These are phyloP conservation scores for Phenoliferia sp. DNA, from an alignment of 1,284 basidiomycete species.

Conservation along the genomic window DNA sequence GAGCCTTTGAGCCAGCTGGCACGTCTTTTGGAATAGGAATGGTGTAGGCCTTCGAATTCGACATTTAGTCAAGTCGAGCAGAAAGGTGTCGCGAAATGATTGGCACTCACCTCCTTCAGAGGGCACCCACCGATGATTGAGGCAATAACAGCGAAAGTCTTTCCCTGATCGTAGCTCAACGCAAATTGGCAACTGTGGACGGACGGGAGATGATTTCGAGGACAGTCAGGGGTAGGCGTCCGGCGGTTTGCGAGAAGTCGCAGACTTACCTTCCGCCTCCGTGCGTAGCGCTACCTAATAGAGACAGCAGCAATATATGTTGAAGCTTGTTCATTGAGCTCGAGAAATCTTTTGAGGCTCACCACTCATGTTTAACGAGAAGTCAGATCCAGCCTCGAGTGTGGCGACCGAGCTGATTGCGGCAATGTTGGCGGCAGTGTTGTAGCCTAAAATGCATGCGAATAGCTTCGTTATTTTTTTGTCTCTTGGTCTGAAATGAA, in stretches of 20 bases:
- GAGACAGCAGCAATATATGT: not conserved
- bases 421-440: conserved; percentile 36
- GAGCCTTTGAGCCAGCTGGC: conserved; percentile 40
- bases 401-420: conserved; percentile 38
- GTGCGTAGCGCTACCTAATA: conserved; percentile 41
- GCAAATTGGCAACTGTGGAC: not conserved
- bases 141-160: conserved; percentile 45
- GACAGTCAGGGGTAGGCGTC: not conserved
- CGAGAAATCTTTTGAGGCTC: not conserved
- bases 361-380: conserved; percentile 32
- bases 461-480: no score
- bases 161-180: conserved; percentile 42
- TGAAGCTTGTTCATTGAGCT: no score
- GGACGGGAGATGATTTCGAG: not conserved
- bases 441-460: no score
- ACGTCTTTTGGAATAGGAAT: conserved; percentile 42
- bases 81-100: no score
- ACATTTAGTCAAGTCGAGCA: no score
- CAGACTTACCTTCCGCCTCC: conserved; percentile 43
- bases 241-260: conserved; percentile 40
- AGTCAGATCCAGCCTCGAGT: conserved; percentile 36
- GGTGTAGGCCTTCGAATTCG: conserved; percentile 34
- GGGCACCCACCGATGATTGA: conserved; percentile 45
- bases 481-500: not conserved
- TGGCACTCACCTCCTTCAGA: no score